Conservation (phyloP, 495 filamentous ascomycete species). For the Penicillium flavigenum region DNA sequence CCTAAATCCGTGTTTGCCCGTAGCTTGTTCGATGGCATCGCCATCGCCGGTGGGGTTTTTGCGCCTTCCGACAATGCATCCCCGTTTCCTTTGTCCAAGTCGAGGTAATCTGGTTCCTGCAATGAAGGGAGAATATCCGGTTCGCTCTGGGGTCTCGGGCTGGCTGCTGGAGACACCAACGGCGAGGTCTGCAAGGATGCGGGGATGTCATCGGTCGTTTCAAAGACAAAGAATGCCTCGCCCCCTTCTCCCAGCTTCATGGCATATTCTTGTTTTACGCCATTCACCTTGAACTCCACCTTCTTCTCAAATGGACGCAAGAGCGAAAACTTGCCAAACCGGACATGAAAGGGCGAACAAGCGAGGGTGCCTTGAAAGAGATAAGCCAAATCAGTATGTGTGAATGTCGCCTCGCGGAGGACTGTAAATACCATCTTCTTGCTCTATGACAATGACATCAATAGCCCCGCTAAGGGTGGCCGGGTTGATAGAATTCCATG, state of each 20-base stretch:
- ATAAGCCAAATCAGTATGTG: slow-evolving; percentile 8
- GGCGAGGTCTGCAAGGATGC: slow-evolving; percentile 91
- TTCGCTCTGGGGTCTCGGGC: slow-evolving; percentile 63
- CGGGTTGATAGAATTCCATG: slow-evolving; percentile 99
- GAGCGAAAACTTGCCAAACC: slow-evolving; percentile 97
- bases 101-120: slow-evolving; percentile 80
- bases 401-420: neutral
- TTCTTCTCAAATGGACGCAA: slow-evolving; percentile 98
- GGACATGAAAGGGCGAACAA: slow-evolving; percentile 97
- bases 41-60: slow-evolving; percentile 23
- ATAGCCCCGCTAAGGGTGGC: slow-evolving; percentile 96
- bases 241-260: slow-evolving; percentile 99
- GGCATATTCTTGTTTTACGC: slow-evolving; percentile 82
- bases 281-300: slow-evolving; percentile 96
- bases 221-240: slow-evolving; percentile 98
- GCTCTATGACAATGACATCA: slow-evolving; percentile 98
- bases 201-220: slow-evolving; percentile 85
- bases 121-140: slow-evolving; percentile 54
- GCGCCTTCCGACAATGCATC: slow-evolving; percentile 30
- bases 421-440: slow-evolving; percentile 71
- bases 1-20: slow-evolving; percentile 53
- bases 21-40: slow-evolving; percentile 42
- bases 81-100: slow-evolving; percentile 52
- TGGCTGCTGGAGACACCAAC: slow-evolving; percentile 79
- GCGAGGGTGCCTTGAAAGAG: slow-evolving; percentile 59